phyloP scores from a whole-genome alignment of 164 flowering plant species.

The Pachysandra terminalis region DNA sequence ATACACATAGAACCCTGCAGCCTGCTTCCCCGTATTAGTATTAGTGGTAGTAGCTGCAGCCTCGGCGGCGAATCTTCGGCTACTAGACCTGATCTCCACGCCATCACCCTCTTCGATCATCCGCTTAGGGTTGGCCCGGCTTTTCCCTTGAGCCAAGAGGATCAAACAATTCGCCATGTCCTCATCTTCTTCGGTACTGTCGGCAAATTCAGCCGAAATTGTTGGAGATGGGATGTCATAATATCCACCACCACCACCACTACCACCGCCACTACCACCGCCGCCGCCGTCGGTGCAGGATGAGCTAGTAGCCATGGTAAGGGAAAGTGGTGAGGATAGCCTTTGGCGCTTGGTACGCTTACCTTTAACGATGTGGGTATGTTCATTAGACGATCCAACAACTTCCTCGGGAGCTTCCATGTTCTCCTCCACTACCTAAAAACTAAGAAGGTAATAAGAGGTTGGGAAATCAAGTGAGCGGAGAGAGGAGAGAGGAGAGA shows the following conservation, averaged over 20 bases:
- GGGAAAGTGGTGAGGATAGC: conserved; percentile 18
- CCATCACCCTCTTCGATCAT: conserved; percentile 2
- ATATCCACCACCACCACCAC: conserved; percentile 8
- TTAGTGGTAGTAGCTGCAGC: conserved; percentile 7
- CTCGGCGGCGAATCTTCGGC: conserved; percentile 19
- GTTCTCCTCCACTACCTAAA: conserved; percentile 1
- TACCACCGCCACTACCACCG: neutral
- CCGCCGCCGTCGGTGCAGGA: conserved; percentile 14
- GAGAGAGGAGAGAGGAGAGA: neutral
- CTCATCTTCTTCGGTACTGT: conserved; percentile 41
- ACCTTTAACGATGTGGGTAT: conserved; percentile 26
- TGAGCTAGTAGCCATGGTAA: conserved; percentile 16
- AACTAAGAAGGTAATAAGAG: neutral
- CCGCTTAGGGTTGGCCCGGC: neutral
- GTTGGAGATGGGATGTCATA: conserved; percentile 9
- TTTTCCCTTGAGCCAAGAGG: conserved; percentile 43
- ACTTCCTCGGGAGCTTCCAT: conserved; percentile 37
- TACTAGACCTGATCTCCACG: conserved; percentile 4
- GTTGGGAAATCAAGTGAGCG: neutral
- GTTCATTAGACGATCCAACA: conserved; percentile 13
- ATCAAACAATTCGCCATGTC: conserved; percentile 66
- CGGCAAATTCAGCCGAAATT: conserved; percentile 14
- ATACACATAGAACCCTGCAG: conserved; percentile 31
- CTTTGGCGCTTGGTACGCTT: conserved; percentile 54
- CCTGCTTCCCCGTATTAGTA: too few species aligned